phyloP scores from a whole-genome alignment of 306 rosid species.

The Ormosia emarginata region DNA sequence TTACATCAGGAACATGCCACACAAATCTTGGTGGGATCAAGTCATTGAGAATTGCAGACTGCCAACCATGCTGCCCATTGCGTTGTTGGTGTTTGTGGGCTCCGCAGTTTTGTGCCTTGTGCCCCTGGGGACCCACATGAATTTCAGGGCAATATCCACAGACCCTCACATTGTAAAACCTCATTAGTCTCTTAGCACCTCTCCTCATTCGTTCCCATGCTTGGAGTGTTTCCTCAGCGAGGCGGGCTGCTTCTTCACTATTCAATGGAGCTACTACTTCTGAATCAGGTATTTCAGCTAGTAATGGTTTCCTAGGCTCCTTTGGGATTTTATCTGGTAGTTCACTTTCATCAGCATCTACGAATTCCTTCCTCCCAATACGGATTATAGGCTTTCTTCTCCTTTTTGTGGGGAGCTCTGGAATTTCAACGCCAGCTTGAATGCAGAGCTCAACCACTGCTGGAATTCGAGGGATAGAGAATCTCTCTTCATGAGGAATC shows the following conservation, averaged over 20 bases:
- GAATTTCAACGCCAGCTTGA: slow-evolving; percentile 87
- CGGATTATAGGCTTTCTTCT: slow-evolving; percentile 91
- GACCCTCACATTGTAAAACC: slow-evolving; percentile 79
- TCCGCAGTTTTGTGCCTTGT: slow-evolving; percentile 95
- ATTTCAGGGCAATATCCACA: slow-evolving; percentile 97
- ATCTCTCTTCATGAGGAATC: slow-evolving; percentile 73
- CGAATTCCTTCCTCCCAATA: slow-evolving; percentile 63
- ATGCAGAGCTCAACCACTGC: slow-evolving; percentile 90
- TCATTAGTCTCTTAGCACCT: slow-evolving; percentile 72
- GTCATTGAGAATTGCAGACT: slow-evolving; percentile 76
- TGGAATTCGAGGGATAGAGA: slow-evolving; percentile 78
- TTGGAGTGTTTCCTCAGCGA: slow-evolving; percentile 75
- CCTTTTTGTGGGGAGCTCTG: slow-evolving; percentile 71
- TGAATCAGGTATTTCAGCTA: slow-evolving; percentile 61
- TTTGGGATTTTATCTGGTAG: slow-evolving; percentile 58
- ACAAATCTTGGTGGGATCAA: slow-evolving; percentile 89
- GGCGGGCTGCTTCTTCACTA: slow-evolving; percentile 41
- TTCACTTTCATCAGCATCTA: slow-evolving; percentile 94
- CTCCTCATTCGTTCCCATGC: slow-evolving; percentile 85
- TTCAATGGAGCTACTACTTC: slow-evolving; percentile 50
- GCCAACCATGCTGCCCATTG: slow-evolving; percentile 99
- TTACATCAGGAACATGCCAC: slow-evolving; percentile 95
- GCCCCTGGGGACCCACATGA: slow-evolving; percentile 75
- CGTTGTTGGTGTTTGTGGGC: slow-evolving; percentile 94
- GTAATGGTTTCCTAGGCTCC: slow-evolving; percentile 42